Base-by-base conservation (phyloP, 192 early-diverging fungal genomes). In the Linnemannia zychae region DNA sequence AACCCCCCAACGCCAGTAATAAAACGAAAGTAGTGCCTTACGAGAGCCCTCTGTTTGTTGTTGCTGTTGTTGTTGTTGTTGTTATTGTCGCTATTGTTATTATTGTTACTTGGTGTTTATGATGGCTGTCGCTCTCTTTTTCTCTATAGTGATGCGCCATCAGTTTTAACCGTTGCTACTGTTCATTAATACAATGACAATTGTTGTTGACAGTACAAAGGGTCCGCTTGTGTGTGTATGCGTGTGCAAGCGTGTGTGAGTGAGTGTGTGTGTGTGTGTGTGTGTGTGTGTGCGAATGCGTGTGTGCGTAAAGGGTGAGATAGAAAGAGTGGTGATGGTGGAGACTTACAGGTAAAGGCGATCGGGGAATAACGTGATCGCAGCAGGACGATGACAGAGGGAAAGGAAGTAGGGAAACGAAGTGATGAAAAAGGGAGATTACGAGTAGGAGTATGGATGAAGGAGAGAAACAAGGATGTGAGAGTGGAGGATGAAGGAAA, bases 361-460 rank as follows among this genome's bases (percentile, higher is more conserved):
- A 63, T 24, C 28, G 24, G 28, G 24, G 57, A 63, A 13, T 31
- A 33, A 15, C 22, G 28, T 15, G 57, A 63, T 63, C 57, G 57
- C 28, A 28, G 24, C 57, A 15, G 24, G 28, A 31, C 57, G 9
- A 63, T 63, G 57, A 24, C 57, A 37, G 75, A 75, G 22, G 63
- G 28, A 53, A 31, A 24, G 22, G 65, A 44, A 33, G 31, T 53
- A 37, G 7, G 20, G 48, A 63, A 40, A n/a, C 7, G 47, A 40
- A 37, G 9, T 33, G 48, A 44, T 60, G 24, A 11, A 47, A 50
- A 63, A 67, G 68, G 71, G 16, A 47, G 60, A 17, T 44, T 66
- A 73, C 63, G 77, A 60, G 66, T 75, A 37, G 74, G 47, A 68
- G 75, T 47, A 76, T 76, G 66, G 75, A 76, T 76, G 67, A 13